A percentile compares a stretch with the other conserved stretches of the same genome.
These are phyloP conservation scores for Glomus cerebriforme DNA, from an alignment of 192 early-diverging fungal genomes.

Conservation along the genomic window DNA sequence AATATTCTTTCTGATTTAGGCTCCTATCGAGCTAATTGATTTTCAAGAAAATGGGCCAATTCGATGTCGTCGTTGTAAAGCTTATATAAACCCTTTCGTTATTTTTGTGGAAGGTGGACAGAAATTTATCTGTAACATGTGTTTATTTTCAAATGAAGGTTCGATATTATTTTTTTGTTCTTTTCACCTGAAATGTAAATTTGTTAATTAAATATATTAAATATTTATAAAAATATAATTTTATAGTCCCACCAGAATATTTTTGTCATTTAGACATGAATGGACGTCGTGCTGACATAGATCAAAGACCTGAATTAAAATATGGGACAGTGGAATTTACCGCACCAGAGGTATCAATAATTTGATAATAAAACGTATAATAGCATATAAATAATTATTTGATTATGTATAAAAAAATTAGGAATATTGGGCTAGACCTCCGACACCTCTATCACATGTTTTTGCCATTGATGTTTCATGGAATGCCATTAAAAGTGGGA, in stretches of 20 bases:
- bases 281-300: constrained; percentile 81
- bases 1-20: constrained; percentile 24
- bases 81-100: constrained; percentile 92
- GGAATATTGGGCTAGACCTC: constrained; percentile 71
- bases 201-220: not conserved
- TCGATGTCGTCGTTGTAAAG: constrained; percentile 89
- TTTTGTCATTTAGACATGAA: constrained; percentile 95
- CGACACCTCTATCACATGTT: constrained; percentile 73
- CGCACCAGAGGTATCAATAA: constrained; percentile 61
- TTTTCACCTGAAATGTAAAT: no score
- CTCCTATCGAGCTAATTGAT: constrained; percentile 77
- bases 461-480: constrained; percentile 97
- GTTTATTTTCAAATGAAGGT: constrained; percentile 84
- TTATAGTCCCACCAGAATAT: constrained; percentile 79
- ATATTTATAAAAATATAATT: not conserved
- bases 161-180: not conserved
- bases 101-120: constrained; percentile 88
- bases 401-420: constrained; percentile 14
- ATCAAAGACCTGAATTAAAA: constrained; percentile 84
- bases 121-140: constrained; percentile 93
- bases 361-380: not conserved
- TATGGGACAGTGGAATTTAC: constrained; percentile 91
- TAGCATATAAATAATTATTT: not conserved
- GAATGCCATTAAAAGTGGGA: constrained; percentile 81
- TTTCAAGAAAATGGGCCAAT: constrained; percentile 85